A percentile compares a stretch with the other conserved stretches of the same genome.
phyloP scores from a whole-genome alignment of 2,329 filamentous ascomycete species.

The Aureobasidium leucospermi region DNA sequence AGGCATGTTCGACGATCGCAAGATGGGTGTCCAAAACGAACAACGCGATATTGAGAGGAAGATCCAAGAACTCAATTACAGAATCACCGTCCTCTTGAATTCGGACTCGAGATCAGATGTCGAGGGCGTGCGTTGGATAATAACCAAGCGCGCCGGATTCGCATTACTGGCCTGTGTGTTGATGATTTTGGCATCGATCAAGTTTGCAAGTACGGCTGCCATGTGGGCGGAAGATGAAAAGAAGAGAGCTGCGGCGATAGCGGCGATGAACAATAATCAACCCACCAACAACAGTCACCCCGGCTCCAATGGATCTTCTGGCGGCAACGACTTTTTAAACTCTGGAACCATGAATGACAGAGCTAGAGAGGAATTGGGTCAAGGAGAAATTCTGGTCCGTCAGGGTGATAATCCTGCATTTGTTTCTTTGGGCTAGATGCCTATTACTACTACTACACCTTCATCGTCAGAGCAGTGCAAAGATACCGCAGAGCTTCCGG shows the following conservation, averaged over 20 bases:
- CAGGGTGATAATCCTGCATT: constrained; percentile 27
- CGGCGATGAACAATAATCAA: not conserved
- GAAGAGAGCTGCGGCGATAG: constrained; percentile 25
- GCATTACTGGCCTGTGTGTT: constrained; percentile 45
- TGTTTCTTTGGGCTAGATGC: constrained; percentile 24
- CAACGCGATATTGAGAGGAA: constrained; percentile 77
- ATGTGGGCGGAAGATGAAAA: constrained; percentile 33
- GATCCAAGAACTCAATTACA: constrained; percentile 93
- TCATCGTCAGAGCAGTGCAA: no score
- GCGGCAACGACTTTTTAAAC: not conserved
- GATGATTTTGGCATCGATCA: constrained; percentile 36
- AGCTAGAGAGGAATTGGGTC: constrained; percentile 6
- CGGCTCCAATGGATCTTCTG: not conserved
- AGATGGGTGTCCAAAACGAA: constrained; percentile 84
- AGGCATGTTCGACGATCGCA: constrained; percentile 92
- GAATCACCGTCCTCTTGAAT: constrained; percentile 84
- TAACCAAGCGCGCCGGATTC: constrained; percentile 57
- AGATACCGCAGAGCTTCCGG: no score
- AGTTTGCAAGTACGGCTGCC: constrained; percentile 33
- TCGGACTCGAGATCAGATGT: constrained; percentile 89
- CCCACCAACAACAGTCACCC: not conserved
- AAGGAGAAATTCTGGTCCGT: constrained; percentile 25
- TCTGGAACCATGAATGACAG: not conserved
- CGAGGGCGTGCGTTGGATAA: constrained; percentile 82
- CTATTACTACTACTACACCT: no score